These are phyloP conservation scores for Skeletonema grethae DNA, from an alignment of 108 stramenopile species.

Conservation along the genomic window DNA sequence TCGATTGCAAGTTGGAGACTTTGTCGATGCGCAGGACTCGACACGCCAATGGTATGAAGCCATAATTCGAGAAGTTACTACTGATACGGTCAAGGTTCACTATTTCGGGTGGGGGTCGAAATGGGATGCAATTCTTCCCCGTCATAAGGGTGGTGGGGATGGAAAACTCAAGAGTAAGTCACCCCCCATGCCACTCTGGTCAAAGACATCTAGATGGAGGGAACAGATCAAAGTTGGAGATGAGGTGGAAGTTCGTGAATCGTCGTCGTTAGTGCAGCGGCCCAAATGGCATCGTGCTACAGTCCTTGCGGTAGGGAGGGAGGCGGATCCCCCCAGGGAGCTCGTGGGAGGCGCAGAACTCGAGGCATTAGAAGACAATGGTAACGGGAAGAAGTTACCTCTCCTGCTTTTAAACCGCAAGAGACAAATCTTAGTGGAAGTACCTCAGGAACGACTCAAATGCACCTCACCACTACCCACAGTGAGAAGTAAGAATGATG, in stretches of 20 bases:
- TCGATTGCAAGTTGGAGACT: slow-evolving; percentile 74
- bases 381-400: slow-evolving; percentile 35
- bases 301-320: slow-evolving; percentile 53
- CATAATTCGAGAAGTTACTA: slow-evolving; percentile 56
- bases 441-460: slow-evolving; percentile 60
- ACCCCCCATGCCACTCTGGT: slow-evolving; percentile 68
- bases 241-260: slow-evolving; percentile 70
- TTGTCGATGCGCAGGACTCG: slow-evolving; percentile 81
- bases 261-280: slow-evolving; percentile 49
- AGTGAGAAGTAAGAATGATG: slow-evolving; percentile 5
- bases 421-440: slow-evolving; percentile 71
- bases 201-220: slow-evolving; percentile 66
- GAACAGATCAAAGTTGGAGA: slow-evolving; percentile 58
- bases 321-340: slow-evolving; percentile 33
- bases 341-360: slow-evolving; percentile 67
- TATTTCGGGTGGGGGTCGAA: slow-evolving; percentile 78
- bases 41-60: slow-evolving; percentile 84
- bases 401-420: slow-evolving; percentile 58
- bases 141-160: slow-evolving; percentile 27
- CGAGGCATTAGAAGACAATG: slow-evolving; percentile 44
- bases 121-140: slow-evolving; percentile 63
- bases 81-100: slow-evolving; percentile 72
- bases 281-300: slow-evolving; percentile 78
- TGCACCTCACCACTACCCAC: slow-evolving; percentile 16
- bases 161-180: slow-evolving; percentile 8